These are phyloP conservation scores for Adansonia rubrostipa DNA, from an alignment of 441 rosid species.

Conservation along the genomic window DNA sequence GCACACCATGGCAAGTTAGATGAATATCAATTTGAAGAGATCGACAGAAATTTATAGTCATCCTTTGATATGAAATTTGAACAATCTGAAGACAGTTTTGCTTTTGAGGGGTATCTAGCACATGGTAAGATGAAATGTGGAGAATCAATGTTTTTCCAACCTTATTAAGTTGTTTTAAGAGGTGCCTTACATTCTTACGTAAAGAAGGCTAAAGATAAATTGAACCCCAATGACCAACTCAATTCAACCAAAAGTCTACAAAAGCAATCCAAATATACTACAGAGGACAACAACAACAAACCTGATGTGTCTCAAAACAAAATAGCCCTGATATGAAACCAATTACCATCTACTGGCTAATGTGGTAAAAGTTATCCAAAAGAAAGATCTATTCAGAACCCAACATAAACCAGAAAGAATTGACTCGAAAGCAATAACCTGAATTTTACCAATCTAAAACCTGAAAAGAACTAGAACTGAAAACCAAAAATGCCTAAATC, in stretches of 20 bases:
- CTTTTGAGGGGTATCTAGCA: neutral
- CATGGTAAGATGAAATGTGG: neutral
- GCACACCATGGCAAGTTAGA: neutral
- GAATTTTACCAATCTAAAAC: constrained; percentile 15
- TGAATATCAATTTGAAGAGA: neutral
- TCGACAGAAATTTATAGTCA: neutral
- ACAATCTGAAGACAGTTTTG: neutral
- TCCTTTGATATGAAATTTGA: neutral
- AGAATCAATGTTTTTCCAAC: neutral
- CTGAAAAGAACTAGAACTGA: neutral
- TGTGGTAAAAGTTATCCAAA: neutral
- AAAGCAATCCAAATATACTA: neutral
- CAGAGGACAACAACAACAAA: constrained; percentile 1
- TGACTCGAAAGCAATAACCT: neutral
- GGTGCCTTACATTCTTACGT: neutral
- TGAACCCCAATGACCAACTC: neutral
- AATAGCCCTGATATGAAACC: neutral
- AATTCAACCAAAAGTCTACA: neutral
- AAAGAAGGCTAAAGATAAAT: constrained; percentile 2
- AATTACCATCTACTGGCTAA: neutral
- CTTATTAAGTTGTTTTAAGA: neutral
- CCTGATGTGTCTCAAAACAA: constrained; percentile 9
- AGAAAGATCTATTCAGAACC: neutral
- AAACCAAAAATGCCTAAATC: constrained; percentile 3
- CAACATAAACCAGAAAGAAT: neutral